Percentiles rank a stretch among this genome's conserved stretches.
Evolutionary conservation across 1,139 yeast species (phyloP).

Genomic region (Taphrina populina): DNA sequence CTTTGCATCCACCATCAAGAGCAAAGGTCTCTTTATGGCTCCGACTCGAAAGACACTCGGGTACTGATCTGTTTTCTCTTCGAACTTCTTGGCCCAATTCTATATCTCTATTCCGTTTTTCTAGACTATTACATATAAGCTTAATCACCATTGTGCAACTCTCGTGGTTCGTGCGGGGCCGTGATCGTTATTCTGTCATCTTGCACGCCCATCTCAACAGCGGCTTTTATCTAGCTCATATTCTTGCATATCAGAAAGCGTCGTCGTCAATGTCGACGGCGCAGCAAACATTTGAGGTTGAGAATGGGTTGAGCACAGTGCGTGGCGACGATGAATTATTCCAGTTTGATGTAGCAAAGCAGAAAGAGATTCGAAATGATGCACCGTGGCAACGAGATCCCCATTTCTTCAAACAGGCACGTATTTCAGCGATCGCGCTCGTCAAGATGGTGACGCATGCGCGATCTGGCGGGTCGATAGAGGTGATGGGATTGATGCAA

Average conservation of each 20-base stretch:
- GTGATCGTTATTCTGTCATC: too few species aligned
- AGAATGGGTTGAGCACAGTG: constrained; percentile 41
- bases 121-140: too few species aligned
- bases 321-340: constrained; percentile 42
- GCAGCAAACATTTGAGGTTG: constrained; percentile 46
- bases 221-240: too few species aligned
- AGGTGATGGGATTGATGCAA: constrained; percentile 91
- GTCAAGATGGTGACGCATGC: constrained; percentile 79
- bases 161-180: too few species aligned
- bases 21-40: constrained; percentile 23
- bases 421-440: constrained; percentile 72
- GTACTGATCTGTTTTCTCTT: too few species aligned
- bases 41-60: constrained; percentile 15
- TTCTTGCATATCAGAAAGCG: too few species aligned
- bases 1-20: constrained; percentile 19
- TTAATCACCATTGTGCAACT: too few species aligned
- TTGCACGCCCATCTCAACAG: too few species aligned
- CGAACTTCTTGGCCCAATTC: too few species aligned
- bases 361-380: constrained; percentile 41
- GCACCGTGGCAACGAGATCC: constrained; percentile 55
- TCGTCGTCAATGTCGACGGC: constrained; percentile 24
- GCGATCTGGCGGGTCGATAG: constrained; percentile 80
- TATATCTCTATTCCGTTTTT: too few species aligned
- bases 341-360: constrained; percentile 43
- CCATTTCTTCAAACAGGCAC: constrained; percentile 63